Percentiles rank a stretch among this genome's conserved stretches.
phyloP scores from a whole-genome alignment of 208 protist species.

The Borovskyia barvae region DNA sequence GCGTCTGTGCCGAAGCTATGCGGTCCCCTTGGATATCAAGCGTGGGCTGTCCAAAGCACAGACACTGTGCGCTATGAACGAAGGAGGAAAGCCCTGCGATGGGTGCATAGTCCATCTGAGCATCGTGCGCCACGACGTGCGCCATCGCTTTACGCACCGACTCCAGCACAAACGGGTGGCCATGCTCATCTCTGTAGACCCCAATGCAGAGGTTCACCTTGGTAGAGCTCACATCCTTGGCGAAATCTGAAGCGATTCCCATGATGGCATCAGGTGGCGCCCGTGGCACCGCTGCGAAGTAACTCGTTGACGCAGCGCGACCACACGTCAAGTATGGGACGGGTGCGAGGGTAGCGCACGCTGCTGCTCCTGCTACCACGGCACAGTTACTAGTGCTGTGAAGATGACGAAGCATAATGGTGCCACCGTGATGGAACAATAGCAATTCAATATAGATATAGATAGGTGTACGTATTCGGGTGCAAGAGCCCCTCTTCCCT shows the following conservation, averaged over 20 bases:
- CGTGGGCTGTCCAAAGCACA: constrained; percentile 90
- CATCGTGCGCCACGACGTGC: constrained; percentile 25
- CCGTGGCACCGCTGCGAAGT: constrained; percentile 43
- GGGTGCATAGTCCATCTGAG: constrained; percentile 93
- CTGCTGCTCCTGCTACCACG: no score
- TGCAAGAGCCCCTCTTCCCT: no score
- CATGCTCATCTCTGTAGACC: constrained; percentile 95
- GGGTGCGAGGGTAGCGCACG: neutral
- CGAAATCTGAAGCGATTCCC: constrained; percentile 57
- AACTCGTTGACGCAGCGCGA: constrained; percentile 17
- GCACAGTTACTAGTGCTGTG: no score
- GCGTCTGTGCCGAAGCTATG: constrained; percentile 76
- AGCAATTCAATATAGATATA: neutral
- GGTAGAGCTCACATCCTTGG: constrained; percentile 63
- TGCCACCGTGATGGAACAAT: no score
- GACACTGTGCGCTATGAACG: constrained; percentile 46
- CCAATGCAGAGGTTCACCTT: constrained; percentile 97
- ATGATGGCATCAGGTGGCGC: constrained; percentile 75
- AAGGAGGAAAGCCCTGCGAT: constrained; percentile 92
- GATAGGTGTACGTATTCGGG: neutral
- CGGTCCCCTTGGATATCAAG: constrained; percentile 23
- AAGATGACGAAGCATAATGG: constrained; percentile 9
- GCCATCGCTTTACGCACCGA: constrained; percentile 79
- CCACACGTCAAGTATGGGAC: neutral
- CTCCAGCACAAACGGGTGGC: constrained; percentile 90